These are phyloP conservation scores for Aspergillus campestris DNA, from an alignment of 495 filamentous ascomycete genomes.

Conservation along the genomic window DNA sequence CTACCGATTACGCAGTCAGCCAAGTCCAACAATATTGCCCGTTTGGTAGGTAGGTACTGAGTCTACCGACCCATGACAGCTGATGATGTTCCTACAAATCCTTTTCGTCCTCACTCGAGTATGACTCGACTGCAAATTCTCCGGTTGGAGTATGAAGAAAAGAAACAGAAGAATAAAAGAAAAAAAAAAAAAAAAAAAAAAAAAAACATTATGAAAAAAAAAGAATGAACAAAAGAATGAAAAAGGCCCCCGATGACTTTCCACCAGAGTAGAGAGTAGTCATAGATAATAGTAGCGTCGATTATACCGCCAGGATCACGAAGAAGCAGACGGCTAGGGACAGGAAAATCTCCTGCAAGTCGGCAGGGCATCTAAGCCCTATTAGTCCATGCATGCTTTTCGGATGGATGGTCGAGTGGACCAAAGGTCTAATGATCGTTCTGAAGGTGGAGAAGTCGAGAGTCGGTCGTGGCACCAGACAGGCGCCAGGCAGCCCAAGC, in stretches of 20 bases:
- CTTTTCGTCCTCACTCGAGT: no score
- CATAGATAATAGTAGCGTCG: no score
- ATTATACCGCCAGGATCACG: not conserved
- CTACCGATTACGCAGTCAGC: no score
- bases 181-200: not conserved
- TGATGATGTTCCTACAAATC: no score
- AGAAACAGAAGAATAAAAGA: not conserved
- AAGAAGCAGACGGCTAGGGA: constrained; percentile 8
- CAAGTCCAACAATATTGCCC: no score
- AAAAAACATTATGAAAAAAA: not conserved
- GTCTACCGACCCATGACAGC: no score
- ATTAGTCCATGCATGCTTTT: constrained; percentile 32
- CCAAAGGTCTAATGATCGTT: constrained; percentile 5
- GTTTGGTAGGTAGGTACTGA: no score
- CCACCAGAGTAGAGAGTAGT: no score
- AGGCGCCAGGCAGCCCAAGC: constrained; percentile 22
- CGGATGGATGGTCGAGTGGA: not conserved
- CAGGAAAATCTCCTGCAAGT: constrained; percentile 7
- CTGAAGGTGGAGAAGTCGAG: constrained; percentile 5
- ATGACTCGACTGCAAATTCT: not conserved
- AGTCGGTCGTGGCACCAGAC: constrained; percentile 41
- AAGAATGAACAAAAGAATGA: no score
- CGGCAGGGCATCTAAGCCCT: constrained; percentile 20
- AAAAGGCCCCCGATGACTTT: no score
- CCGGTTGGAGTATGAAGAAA: not conserved